Evolutionary conservation across 495 filamentous ascomycete genomes (phyloP), one percentile per base, ranked within the genome.

Genomic region (Penicillium maclennaniae): DNA sequence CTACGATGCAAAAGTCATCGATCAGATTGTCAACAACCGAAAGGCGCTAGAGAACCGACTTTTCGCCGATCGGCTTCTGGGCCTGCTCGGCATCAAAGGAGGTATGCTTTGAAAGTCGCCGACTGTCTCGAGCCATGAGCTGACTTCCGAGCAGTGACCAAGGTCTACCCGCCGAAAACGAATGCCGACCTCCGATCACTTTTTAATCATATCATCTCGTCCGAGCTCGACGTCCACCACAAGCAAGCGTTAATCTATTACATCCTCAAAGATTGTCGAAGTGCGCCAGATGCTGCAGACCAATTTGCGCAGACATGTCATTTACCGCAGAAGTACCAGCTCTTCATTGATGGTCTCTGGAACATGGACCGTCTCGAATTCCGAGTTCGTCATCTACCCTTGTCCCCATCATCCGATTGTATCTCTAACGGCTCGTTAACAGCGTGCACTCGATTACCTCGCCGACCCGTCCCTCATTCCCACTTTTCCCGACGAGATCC

Each of bases 301-400:
- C 68, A 72, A 7, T 81, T 83, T 56, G 80, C 85, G 26, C 71
- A 76, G 37, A 61, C 67, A 23, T 83, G 81, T 17, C 80, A 83
- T 55, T 67, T 85, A 15, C 87, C 88, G 0, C 68, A 77, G 19
- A 86, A 84, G 54, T 92, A 89, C 62, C 81, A 80, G 56, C 81
- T 87, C 25, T 86, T 88, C 51, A 88, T 92, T 65, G 83, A 85
- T 51, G 88, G 88, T 4, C 69, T 93, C n/a, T 92, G 88, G 87
- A 76, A 86, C 47, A 73, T 93, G 71, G 89, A 93, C 65, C 76
- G 79, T 41, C 68, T 81, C 21, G 78, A 89, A 43, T 90, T 88
- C 67, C 77, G 79, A 56, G 79, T 86, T 58, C 38, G 70, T 61
- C 37, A 1, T 6, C 1, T 8, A 9, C 9, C 10, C 38, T 12